A percentile compares a stretch with the other conserved stretches of the same genome.
Evolutionary conservation across 2,329 filamentous ascomycete genomes (phyloP).

Genomic region (Sarocladiaceae sp.): DNA sequence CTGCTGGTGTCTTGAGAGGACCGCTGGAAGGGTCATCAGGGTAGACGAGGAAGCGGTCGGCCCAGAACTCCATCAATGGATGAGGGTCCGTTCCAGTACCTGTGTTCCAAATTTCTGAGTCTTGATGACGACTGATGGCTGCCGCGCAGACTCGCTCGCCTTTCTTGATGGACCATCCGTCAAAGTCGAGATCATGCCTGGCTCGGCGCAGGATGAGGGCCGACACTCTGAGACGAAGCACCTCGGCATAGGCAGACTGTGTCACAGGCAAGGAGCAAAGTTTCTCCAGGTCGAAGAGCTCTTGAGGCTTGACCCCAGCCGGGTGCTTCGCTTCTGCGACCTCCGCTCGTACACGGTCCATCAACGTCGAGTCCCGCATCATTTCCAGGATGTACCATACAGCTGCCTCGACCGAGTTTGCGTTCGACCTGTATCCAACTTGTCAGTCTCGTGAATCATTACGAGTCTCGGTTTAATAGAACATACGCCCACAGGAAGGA

Average conservation of each 20-base stretch:
- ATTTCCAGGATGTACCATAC: neutral
- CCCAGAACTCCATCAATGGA: slow-evolving; percentile 14
- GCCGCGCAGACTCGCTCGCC: slow-evolving; percentile 1
- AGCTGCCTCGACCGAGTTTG: slow-evolving; percentile 1
- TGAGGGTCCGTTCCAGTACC: slow-evolving; percentile 5
- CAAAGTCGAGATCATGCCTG: slow-evolving; percentile 5
- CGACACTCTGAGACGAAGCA: neutral
- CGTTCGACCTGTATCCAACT: slow-evolving; percentile 3
- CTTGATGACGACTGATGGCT: neutral
- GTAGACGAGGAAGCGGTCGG: slow-evolving; percentile 14
- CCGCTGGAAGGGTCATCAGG: slow-evolving; percentile 14
- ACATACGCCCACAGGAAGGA: slow-evolving; percentile 6
- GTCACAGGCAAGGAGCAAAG: neutral
- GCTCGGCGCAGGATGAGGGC: neutral
- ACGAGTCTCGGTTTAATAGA: neutral
- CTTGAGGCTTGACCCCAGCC: neutral
- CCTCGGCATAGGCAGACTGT: slow-evolving; percentile 4
- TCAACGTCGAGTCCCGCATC: neutral
- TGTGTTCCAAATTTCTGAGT: slow-evolving; percentile 13
- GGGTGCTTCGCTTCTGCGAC: neutral
- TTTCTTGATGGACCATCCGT: slow-evolving; percentile 3
- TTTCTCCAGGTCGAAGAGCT: neutral
- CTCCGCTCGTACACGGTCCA: neutral
- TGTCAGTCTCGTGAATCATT: neutral
- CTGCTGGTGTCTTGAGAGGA: slow-evolving; percentile 9